phyloP scores from a whole-genome alignment of 495 filamentous ascomycete species.

The Bathelium albidoporum region DNA sequence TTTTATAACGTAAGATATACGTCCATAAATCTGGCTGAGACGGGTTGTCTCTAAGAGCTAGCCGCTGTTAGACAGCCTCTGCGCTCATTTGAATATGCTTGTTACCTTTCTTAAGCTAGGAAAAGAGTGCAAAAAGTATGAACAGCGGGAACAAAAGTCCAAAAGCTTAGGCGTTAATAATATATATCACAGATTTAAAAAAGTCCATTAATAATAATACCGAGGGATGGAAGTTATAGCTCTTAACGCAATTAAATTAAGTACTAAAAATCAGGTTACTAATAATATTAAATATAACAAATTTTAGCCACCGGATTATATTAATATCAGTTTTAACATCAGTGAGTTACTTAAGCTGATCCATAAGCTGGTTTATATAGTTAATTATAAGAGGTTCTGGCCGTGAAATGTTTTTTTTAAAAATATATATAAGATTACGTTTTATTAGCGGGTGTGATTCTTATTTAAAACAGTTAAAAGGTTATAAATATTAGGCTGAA shows the following conservation, averaged over 20 bases:
- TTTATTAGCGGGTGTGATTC: slow-evolving; percentile 4
- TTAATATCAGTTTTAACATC: slow-evolving; percentile 23
- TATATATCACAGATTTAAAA: not conserved
- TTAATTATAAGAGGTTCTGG: not conserved
- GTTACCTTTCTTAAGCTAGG: not conserved
- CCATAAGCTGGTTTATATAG: not conserved
- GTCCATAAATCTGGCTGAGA: not conserved
- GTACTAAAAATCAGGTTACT: slow-evolving; percentile 52
- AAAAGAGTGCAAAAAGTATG: too few relatives aligned
- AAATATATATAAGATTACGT: not conserved
- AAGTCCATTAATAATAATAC: not conserved
- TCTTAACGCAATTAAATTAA: slow-evolving; percentile 44
- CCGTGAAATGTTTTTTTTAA: slow-evolving; percentile 4
- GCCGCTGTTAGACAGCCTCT: slow-evolving; percentile 8
- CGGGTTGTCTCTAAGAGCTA: slow-evolving; percentile 19
- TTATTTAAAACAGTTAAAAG: not conserved
- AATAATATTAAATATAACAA: slow-evolving; percentile 46
- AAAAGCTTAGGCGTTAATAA: not conserved
- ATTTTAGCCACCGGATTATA: slow-evolving; percentile 47
- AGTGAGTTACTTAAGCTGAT: not conserved
- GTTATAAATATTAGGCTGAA: not conserved
- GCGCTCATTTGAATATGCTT: slow-evolving; percentile 19
- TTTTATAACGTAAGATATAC: slow-evolving; percentile 24
- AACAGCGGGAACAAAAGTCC: not conserved
- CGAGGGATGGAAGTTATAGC: slow-evolving; percentile 39